Evolutionary conservation across 1,284 basidiomycete species (phyloP).

Genomic region (Dichomitus squalens): DNA sequence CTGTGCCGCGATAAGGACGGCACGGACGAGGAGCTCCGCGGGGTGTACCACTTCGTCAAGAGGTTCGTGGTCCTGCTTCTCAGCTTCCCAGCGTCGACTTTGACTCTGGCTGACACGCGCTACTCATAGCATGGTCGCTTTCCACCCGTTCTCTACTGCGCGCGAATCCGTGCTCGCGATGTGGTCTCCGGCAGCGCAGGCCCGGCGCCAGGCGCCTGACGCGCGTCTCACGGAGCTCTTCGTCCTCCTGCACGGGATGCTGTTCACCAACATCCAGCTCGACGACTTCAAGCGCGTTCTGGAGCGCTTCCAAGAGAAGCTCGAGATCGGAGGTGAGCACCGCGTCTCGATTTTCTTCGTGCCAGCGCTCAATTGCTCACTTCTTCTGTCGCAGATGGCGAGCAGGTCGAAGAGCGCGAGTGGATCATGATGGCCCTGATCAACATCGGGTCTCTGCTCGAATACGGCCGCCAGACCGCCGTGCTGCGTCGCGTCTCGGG

Average conservation of each 20-base stretch:
- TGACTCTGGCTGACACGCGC: neutral
- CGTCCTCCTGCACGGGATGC: constrained; percentile 91
- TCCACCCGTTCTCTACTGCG: constrained; percentile 85
- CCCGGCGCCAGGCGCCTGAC: constrained; percentile 74
- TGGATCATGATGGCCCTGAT: constrained; percentile 96
- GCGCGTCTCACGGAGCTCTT: constrained; percentile 84
- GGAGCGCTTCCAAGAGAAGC: constrained; percentile 83
- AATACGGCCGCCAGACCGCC: constrained; percentile 84
- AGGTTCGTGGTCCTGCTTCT: constrained; percentile 59
- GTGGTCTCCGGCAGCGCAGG: constrained; percentile 79
- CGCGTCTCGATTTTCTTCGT: neutral
- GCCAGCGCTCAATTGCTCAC: constrained; percentile 3
- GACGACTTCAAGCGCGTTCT: constrained; percentile 87
- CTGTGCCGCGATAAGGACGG: constrained; percentile 80
- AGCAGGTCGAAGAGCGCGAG: constrained; percentile 72
- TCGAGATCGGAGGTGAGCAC: constrained; percentile 68
- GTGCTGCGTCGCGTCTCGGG: constrained; percentile 65
- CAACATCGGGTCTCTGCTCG: constrained; percentile 82
- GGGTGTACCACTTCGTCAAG: constrained; percentile 94
- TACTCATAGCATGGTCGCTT: constrained; percentile 74
- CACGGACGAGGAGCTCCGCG: constrained; percentile 88
- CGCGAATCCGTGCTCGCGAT: constrained; percentile 87
- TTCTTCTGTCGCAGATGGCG: constrained; percentile 23
- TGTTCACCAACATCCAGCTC: constrained; percentile 92
- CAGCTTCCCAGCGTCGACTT: neutral